phyloP scores from a whole-genome alignment of 805 yeast species.

The Lipomyces starkeyi region DNA sequence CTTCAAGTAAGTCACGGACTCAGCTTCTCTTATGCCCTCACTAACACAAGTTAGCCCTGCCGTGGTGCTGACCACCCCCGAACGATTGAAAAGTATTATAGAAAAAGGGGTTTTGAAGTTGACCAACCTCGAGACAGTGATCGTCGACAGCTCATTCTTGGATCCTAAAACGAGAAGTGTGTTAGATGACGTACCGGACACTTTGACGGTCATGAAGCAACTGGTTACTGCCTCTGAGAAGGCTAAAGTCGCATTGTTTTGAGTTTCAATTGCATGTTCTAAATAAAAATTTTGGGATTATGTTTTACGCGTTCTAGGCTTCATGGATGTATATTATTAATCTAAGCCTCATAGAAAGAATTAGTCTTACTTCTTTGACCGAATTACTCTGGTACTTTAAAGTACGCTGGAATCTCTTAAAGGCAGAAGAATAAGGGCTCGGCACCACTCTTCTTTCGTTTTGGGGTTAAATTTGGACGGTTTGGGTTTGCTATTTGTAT shows the following conservation, averaged over 20 bases:
- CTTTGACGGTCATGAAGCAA: conserved; percentile 18
- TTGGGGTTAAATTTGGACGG: too few relatives aligned
- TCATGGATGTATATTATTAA: neutral
- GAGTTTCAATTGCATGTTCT: neutral
- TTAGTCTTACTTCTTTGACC: too few relatives aligned
- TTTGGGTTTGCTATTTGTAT: too few relatives aligned
- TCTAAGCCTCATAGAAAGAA: too few relatives aligned
- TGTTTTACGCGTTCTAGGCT: neutral
- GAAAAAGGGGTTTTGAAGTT: conserved; percentile 15
- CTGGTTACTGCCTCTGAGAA: conserved; percentile 7
- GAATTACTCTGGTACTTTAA: too few relatives aligned
- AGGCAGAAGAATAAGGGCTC: too few relatives aligned
- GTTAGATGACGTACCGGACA: conserved; percentile 35
- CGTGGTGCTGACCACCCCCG: conserved; percentile 25
- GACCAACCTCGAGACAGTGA: conserved; percentile 17
- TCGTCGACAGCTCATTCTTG: conserved; percentile 29
- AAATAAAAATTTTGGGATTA: neutral
- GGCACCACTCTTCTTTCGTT: too few relatives aligned
- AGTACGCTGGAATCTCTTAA: too few relatives aligned
- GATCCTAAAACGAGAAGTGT: conserved; percentile 32
- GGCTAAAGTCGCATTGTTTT: conserved; percentile 10
- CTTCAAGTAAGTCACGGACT: conserved; percentile 11
- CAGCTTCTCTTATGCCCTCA: neutral
- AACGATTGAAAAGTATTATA: conserved; percentile 15
- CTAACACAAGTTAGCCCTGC: conserved; percentile 8